Percentiles rank a stretch among this genome's conserved stretches.
These are phyloP conservation scores for Nematodospora valgi DNA, from an alignment of 805 yeast species.

Conservation along the genomic window DNA sequence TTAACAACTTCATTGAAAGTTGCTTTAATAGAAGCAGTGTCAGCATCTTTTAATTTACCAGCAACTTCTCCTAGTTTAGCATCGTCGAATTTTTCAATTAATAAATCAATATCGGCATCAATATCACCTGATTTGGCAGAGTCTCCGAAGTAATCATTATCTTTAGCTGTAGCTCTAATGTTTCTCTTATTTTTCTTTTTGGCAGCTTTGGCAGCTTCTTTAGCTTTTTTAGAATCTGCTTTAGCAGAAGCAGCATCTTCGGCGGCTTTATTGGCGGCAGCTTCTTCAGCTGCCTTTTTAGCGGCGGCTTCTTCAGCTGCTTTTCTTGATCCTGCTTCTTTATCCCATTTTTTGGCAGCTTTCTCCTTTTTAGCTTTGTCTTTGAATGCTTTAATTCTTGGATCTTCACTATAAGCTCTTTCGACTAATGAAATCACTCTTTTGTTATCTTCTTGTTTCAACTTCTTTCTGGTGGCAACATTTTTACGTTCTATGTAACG, in stretches of 20 bases:
- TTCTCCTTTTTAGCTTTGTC: conserved; percentile 93
- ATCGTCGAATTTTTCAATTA: conserved; percentile 81
- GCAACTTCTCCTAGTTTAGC: conserved; percentile 74
- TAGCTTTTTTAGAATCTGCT: conserved; percentile 69
- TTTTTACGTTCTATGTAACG: conserved; percentile 98
- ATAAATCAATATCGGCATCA: conserved; percentile 74
- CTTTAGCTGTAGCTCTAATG: conserved; percentile 79
- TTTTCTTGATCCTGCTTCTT: conserved; percentile 94
- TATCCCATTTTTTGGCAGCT: conserved; percentile 95
- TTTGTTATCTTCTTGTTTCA: conserved; percentile 95
- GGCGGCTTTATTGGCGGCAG: conserved; percentile 71
- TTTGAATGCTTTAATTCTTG: conserved; percentile 90
- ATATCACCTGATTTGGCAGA: conserved; percentile 62
- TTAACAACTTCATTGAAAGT: conserved; percentile 54
- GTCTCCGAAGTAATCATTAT: conserved; percentile 79
- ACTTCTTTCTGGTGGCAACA: conserved; percentile 93
- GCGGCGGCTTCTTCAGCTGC: conserved; percentile 91
- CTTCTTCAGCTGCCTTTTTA: conserved; percentile 85
- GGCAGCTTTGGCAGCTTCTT: conserved; percentile 95
- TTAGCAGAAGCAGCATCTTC: conserved; percentile 62
- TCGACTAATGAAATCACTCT: conserved; percentile 82
- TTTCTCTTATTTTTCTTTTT: conserved; percentile 96
- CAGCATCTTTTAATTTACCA: conserved; percentile 53
- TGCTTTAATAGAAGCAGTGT: conserved; percentile 58
- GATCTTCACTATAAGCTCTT: conserved; percentile 86